Conservation (phyloP, 805 yeast genomes). For the Nakazawaea sp. region DNA sequence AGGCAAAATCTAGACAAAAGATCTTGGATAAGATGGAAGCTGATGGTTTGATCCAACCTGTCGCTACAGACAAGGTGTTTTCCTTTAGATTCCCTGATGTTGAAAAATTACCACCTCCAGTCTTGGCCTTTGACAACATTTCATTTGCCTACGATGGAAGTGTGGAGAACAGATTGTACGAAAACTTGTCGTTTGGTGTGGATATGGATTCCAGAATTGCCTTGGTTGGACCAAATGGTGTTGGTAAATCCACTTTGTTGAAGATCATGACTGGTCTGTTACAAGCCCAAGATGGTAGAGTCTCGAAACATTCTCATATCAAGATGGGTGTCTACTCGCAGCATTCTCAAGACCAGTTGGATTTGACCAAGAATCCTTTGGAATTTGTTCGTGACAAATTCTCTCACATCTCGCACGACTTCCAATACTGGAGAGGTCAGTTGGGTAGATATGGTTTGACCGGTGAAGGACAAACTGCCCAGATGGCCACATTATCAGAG, state of each 20-base stretch:
- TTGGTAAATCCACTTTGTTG: conserved; percentile 93
- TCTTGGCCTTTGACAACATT: conserved; percentile 91
- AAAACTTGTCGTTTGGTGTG: conserved; percentile 90
- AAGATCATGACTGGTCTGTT: conserved; percentile 95
- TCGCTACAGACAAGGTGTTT: conserved; percentile 88
- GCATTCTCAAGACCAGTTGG: conserved; percentile 98
- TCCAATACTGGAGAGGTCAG: conserved; percentile 98
- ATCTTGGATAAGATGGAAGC: conserved; percentile 99
- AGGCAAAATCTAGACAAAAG: conserved; percentile 99
- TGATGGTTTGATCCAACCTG: conserved; percentile 92
- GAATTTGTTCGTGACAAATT: conserved; percentile 97
- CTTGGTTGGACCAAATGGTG: conserved; percentile 98
- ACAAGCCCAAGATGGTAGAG: conserved; percentile 88
- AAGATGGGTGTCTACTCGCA: conserved; percentile 98
- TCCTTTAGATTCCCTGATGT: conserved; percentile 91
- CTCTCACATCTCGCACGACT: conserved; percentile 87
- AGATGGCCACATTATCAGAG: conserved; percentile 97
- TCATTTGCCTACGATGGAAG: conserved; percentile 86
- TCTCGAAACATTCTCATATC: conserved; percentile 94
- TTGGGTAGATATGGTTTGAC: conserved; percentile 97
- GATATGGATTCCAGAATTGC: conserved; percentile 99
- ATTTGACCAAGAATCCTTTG: conserved; percentile 88
- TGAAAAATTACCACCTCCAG: conserved; percentile 98
- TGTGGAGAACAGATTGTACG: conserved; percentile 81
- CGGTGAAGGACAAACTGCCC: conserved; percentile 97